Conservation (phyloP, 495 filamentous ascomycete genomes). For the Umbilicaria muhlenbergii region DNA sequence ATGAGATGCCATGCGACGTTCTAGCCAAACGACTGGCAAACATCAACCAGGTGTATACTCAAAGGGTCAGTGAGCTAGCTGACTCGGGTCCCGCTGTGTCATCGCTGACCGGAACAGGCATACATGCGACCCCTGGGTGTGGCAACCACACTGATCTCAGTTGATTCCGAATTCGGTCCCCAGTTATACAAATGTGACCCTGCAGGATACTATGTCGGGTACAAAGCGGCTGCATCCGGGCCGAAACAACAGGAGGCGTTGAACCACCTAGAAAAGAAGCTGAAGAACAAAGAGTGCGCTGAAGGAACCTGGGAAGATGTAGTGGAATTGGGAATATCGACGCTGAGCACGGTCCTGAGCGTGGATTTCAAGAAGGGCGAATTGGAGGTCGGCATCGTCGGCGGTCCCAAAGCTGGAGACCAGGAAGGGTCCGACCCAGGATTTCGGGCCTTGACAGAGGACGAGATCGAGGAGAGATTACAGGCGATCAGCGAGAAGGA, state of each 20-base stretch:
- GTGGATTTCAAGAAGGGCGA: slow-evolving; percentile 99
- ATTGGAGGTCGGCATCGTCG: slow-evolving; percentile 93
- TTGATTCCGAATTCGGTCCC: slow-evolving; percentile 86
- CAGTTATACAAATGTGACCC: slow-evolving; percentile 98
- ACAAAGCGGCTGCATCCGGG: slow-evolving; percentile 93
- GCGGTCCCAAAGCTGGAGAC: slow-evolving; percentile 63
- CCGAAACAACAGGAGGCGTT: slow-evolving; percentile 97
- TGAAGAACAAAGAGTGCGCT: slow-evolving; percentile 97
- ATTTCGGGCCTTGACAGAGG: slow-evolving; percentile 85
- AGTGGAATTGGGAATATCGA: slow-evolving; percentile 87
- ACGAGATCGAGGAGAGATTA: slow-evolving; percentile 95
- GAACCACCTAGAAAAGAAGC: slow-evolving; percentile 96
- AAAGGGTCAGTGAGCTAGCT: slow-evolving; percentile 47
- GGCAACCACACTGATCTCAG: slow-evolving; percentile 81
- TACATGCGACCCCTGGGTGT: slow-evolving; percentile 97
- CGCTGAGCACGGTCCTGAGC: slow-evolving; percentile 86
- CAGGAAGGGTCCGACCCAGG: slow-evolving; percentile 58
- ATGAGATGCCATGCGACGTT: slow-evolving; percentile 98
- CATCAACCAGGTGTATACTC: slow-evolving; percentile 98
- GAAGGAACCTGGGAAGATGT: slow-evolving; percentile 94
- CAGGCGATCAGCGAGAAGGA: slow-evolving; percentile 98
- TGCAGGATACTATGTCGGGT: slow-evolving; percentile 92
- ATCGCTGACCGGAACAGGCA: slow-evolving; percentile 38
- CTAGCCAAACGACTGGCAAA: slow-evolving; percentile 93
- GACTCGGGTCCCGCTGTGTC: slow-evolving; percentile 2